phyloP scores from a whole-genome alignment of 495 filamentous ascomycete species.

The Opeltia flavorubescens region DNA sequence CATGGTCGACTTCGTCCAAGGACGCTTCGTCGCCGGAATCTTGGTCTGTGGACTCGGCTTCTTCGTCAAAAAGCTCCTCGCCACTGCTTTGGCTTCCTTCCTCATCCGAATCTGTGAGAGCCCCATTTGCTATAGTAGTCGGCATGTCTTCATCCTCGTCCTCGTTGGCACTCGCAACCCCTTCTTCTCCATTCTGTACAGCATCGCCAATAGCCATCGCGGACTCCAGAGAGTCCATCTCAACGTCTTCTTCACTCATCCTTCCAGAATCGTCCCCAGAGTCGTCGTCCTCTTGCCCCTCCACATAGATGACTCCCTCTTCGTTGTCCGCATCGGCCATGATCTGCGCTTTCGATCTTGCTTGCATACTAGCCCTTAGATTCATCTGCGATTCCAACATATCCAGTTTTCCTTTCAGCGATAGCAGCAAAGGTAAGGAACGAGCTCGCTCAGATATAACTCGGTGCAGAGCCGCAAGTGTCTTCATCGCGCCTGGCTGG shows the following conservation, averaged over 20 bases:
- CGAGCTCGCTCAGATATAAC: conserved; percentile 76
- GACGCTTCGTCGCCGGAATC: conserved; percentile 13
- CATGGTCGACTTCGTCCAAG: conserved; percentile 14
- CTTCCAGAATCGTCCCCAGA: conserved; percentile 37
- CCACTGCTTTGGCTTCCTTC: conserved; percentile 16
- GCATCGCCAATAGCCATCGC: conserved; percentile 8
- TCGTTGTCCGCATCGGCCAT: conserved; percentile 35
- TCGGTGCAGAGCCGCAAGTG: conserved; percentile 59
- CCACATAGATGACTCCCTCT: conserved; percentile 73
- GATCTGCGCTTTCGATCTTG: conserved; percentile 21
- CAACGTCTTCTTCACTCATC: conserved; percentile 24
- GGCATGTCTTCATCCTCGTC: conserved; percentile 13
- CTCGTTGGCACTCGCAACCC: conserved; percentile 4
- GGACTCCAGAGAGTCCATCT: conserved; percentile 20
- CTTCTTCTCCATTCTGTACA: not conserved
- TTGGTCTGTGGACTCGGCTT: conserved; percentile 15
- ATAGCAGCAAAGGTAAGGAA: conserved; percentile 64
- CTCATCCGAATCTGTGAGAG: conserved; percentile 19
- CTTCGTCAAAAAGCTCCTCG: conserved; percentile 12
- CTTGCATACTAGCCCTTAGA: conserved; percentile 50
- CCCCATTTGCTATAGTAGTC: conserved; percentile 4
- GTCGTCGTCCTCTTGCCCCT: conserved; percentile 44
- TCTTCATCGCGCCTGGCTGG: conserved; percentile 62
- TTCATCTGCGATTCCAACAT: conserved; percentile 80
- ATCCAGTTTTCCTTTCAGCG: conserved; percentile 87